Base-by-base conservation (phyloP, 2,329 filamentous ascomycete species). In the Neofusicoccum cordaticola region DNA sequence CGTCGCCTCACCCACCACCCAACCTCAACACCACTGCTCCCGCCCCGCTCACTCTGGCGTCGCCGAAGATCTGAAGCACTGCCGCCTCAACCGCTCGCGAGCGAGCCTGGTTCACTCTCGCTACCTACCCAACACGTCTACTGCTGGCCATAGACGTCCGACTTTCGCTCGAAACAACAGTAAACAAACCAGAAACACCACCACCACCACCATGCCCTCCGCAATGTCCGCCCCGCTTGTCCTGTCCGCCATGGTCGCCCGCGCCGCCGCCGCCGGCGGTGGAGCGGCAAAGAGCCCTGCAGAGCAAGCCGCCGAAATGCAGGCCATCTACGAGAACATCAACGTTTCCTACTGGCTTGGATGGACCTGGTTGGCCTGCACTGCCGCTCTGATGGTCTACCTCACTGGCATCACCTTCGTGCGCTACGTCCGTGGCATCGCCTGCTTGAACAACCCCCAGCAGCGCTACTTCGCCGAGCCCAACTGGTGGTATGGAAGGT, bases 381-480 rank as follows among this genome's bases (percentile, higher is more conserved):
- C 89, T 12, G 83, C 76, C 41, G 82, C 84, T 57, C 82, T 93
- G 70, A 82, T 91, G 68, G 70, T 88, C 67, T 94, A 91, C 85
- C 87, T 89, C 67, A 75, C 88, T 67, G 77, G 81, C 63, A 83
- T 87, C 58, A 82, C 85, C 63, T 78, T 90, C 64, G 81, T 86
- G 65, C 86, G 84, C 69, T 89, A 95, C 72, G 81, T 93, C 42
- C 87, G 93, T 68, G 89, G 86, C 31, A 82, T 96, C 50, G 84
- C 90, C 47, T 92, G 88, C 72, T 84, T 97, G 69, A 89, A 86
- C 79, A 92, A 92, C 79, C 89, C 91, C 68, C 89, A 84, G 1
- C 93, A 97, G 76, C 83, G 85, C 66, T 97, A 92, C 80, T 97
- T 93, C 74, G 84, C 88, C 51, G 80, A 81, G 27, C 84, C 90